These are phyloP conservation scores for Serendipita sp. DNA, from an alignment of 768 basidiomycete genomes.

Conservation along the genomic window DNA sequence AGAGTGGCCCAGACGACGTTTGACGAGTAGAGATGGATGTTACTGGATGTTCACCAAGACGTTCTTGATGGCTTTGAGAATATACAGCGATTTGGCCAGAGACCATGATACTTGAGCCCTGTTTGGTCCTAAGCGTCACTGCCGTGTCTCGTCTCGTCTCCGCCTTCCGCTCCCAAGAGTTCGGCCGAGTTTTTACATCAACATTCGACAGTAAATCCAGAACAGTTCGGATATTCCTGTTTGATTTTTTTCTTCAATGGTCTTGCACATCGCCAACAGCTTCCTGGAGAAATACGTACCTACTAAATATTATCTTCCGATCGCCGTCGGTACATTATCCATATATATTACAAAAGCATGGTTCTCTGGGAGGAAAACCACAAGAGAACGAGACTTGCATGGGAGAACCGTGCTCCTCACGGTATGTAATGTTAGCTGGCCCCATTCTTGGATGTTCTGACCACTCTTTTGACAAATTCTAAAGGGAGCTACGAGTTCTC, in stretches of 20 bases:
- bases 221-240: no score
- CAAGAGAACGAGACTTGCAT: slow-evolving; percentile 60
- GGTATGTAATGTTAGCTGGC: slow-evolving; percentile 20
- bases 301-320: slow-evolving; percentile 36
- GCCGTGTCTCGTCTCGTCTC: no score
- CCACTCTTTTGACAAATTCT: neutral
- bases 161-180: no score
- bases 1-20: no score
- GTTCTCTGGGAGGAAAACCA: slow-evolving; percentile 54
- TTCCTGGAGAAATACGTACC: neutral
- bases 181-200: no score
- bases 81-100: no score
- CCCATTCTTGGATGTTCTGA: slow-evolving; percentile 14
- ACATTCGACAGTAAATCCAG: no score
- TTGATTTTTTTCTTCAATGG: neutral
- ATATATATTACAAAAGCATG: slow-evolving; percentile 39
- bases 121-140: no score
- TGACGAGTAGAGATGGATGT: no score
- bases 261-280: neutral
- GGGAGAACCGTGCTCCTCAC: slow-evolving; percentile 55
- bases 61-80: no score
- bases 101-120: no score
- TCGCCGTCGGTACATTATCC: slow-evolving; percentile 26
- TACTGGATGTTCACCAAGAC: no score
- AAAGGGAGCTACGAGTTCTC: slow-evolving; percentile 61